Percentiles rank a stretch among this genome's conserved stretches.
These are phyloP conservation scores for Mortierella sp. DNA, from an alignment of 371 early-diverging fungal species.

Conservation along the genomic window DNA sequence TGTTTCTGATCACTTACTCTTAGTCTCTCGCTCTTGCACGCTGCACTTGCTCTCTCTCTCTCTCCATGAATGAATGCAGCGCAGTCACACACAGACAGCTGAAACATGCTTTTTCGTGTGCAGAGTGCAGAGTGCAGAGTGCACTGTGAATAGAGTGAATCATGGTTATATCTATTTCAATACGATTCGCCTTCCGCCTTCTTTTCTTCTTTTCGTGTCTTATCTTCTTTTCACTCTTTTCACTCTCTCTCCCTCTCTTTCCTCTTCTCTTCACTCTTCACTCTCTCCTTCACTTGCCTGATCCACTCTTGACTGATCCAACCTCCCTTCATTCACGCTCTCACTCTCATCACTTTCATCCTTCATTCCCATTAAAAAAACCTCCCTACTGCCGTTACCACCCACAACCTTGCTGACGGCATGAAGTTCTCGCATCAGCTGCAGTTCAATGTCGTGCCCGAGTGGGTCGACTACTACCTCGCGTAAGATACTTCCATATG, in stretches of 20 bases:
- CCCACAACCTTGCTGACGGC: conserved; percentile 5
- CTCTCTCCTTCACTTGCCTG: neutral
- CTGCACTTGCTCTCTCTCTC: no score
- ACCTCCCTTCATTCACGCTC: neutral
- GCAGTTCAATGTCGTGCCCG: conserved; percentile 92
- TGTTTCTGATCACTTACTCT: neutral
- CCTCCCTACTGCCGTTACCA: neutral
- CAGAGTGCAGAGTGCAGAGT: no score
- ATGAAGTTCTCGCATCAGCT: conserved; percentile 95
- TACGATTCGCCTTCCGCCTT: neutral
- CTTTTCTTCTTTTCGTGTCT: neutral
- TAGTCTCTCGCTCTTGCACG: neutral
- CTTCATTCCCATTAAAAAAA: neutral
- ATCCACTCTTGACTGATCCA: neutral
- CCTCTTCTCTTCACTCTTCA: neutral
- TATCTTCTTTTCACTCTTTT: neutral
- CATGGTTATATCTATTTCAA: no score
- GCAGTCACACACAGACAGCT: neutral
- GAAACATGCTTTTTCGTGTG: no score
- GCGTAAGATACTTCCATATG: conserved; percentile 62
- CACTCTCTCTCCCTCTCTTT: neutral
- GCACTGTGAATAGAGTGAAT: no score
- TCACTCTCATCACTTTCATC: neutral
- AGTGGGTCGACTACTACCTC: conserved; percentile 89
- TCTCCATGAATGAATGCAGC: neutral